Percentiles rank a stretch among this genome's conserved stretches.
These are phyloP conservation scores for Phialophora expanda DNA, from an alignment of 2,329 filamentous ascomycete genomes.

Conservation along the genomic window DNA sequence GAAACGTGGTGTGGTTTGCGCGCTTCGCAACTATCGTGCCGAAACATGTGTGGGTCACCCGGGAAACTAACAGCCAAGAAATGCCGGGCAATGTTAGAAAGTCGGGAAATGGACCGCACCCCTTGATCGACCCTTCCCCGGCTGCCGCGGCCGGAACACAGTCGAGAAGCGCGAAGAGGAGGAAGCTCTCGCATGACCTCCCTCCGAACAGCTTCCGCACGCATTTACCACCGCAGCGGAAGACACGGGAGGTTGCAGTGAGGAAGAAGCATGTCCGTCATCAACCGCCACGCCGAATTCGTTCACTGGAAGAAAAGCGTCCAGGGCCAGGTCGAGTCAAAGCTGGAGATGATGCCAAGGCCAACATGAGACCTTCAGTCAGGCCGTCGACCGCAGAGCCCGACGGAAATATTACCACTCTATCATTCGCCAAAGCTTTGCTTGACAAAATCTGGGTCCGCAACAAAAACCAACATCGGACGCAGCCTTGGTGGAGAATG, in stretches of 20 bases:
- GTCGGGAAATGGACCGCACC: not conserved
- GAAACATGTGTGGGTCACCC: not conserved
- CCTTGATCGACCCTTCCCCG: not conserved
- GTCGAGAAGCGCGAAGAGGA: constrained; percentile 13
- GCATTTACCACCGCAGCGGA: not conserved
- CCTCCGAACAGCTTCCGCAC: not conserved
- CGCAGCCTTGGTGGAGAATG: constrained; percentile 78
- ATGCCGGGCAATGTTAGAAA: not conserved
- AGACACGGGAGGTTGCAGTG: not conserved
- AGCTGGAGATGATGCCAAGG: not conserved
- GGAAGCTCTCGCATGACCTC: constrained; percentile 16
- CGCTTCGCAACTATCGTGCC: not conserved
- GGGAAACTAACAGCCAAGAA: not conserved
- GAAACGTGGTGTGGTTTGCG: not conserved
- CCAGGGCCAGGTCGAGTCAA: not conserved
- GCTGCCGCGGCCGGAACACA: not conserved
- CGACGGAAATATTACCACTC: constrained; percentile 1
- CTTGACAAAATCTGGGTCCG: constrained; percentile 51
- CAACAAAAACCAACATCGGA: constrained; percentile 89
- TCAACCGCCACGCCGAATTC: constrained; percentile 17
- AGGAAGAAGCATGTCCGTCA: constrained; percentile 1
- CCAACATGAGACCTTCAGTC: not conserved
- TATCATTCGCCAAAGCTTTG: constrained; percentile 19
- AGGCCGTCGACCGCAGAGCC: not conserved
- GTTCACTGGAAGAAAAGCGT: not conserved